Conservation (phyloP, 2,329 filamentous ascomycete genomes). For the Emericellopsis atlantica region DNA sequence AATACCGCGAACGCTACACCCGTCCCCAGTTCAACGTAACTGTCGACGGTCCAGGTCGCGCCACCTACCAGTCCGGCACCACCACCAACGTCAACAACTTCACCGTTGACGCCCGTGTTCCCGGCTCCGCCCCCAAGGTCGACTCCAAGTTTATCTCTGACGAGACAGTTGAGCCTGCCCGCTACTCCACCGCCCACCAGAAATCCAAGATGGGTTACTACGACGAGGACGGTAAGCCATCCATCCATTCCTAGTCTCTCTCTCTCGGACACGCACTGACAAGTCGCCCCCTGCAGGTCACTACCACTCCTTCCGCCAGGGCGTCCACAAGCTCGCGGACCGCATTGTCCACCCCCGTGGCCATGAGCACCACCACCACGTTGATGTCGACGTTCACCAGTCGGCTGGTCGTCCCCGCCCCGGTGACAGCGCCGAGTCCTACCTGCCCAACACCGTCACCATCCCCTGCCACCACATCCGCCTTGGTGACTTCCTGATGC, state of each 20-base stretch:
- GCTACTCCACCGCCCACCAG: slow-evolving; percentile 23
- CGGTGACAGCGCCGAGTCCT: slow-evolving; percentile 16
- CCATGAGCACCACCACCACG: slow-evolving; percentile 33
- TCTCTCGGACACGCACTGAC: background rate
- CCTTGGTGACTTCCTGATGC: slow-evolving; percentile 95
- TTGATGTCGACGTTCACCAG: slow-evolving; percentile 26
- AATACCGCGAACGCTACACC: slow-evolving; percentile 48
- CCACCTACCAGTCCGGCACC: slow-evolving; percentile 13
- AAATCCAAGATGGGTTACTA: slow-evolving; percentile 53
- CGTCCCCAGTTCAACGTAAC: slow-evolving; percentile 20
- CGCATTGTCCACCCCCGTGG: slow-evolving; percentile 34
- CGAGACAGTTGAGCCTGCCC: slow-evolving; percentile 51
- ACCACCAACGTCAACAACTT: slow-evolving; percentile 16
- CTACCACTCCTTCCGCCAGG: slow-evolving; percentile 46
- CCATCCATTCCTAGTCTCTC: slow-evolving; percentile 2
- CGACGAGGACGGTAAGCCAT: slow-evolving; percentile 44
- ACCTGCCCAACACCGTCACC: slow-evolving; percentile 72
- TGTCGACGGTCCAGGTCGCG: slow-evolving; percentile 9
- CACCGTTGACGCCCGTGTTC: slow-evolving; percentile 24
- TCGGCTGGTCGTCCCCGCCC: slow-evolving; percentile 13
- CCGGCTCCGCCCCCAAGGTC: slow-evolving; percentile 36
- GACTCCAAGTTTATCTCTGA: slow-evolving; percentile 44
- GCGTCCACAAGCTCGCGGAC: slow-evolving; percentile 44
- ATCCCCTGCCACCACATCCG: slow-evolving; percentile 99
- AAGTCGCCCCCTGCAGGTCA: slow-evolving; percentile 25